Evolutionary conservation across 169 alveolate genomes (phyloP).

Genomic region (Plasmodium ovale): DNA sequence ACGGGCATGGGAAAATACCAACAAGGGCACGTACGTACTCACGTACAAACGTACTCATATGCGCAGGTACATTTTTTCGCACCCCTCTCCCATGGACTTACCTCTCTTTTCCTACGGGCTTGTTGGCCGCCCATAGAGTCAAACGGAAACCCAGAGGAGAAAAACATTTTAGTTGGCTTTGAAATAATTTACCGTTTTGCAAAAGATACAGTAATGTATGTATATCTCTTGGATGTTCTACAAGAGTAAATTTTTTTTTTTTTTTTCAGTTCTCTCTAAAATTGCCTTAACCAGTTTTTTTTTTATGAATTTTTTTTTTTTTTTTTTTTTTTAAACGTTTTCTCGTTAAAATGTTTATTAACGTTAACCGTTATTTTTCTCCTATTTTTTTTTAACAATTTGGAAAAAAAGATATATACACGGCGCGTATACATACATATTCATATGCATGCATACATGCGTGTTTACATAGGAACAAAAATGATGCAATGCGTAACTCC

Average conservation of each 20-base stretch:
- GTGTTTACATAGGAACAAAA: slow-evolving; percentile 2
- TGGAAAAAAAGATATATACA: no score
- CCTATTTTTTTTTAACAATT: no score
- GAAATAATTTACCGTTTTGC: neutral
- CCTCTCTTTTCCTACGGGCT: slow-evolving; percentile 77
- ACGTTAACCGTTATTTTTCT: no score
- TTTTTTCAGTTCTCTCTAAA: neutral
- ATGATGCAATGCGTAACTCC: no score
- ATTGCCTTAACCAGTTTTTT: neutral
- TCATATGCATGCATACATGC: neutral
- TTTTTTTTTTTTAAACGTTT: no score
- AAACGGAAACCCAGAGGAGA: slow-evolving; percentile 75
- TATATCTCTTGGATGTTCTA: slow-evolving; percentile 13
- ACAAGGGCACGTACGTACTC: neutral
- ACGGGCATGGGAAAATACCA: no score
- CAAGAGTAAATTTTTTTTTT: neutral
- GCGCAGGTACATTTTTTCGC: neutral
- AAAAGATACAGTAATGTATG: no score
- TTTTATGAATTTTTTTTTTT: slow-evolving; percentile 10
- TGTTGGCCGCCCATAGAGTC: slow-evolving; percentile 77
- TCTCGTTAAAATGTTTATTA: no score
- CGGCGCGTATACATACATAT: neutral
- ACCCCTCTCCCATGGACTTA: slow-evolving; percentile 15
- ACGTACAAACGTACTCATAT: neutral
- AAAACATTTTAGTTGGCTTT: slow-evolving; percentile 34